A percentile compares a stretch with the other conserved stretches of the same genome.
Evolutionary conservation across 257 asterid genomes (phyloP).

Genomic region (Euphrasia confusa): DNA sequence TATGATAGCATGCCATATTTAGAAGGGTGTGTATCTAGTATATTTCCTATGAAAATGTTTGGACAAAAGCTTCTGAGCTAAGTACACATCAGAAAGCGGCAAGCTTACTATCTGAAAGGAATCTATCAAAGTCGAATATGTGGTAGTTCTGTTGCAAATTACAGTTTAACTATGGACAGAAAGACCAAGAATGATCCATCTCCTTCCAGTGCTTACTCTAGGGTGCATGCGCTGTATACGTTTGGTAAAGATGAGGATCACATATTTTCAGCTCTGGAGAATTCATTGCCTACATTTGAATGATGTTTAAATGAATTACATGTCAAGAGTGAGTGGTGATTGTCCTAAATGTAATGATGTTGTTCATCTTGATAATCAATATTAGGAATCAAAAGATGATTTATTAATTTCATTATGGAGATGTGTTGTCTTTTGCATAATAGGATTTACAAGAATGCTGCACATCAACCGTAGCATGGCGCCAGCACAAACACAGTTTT

Average conservation of each 20-base stretch:
- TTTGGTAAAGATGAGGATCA: slow-evolving; percentile 28
- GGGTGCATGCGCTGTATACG: slow-evolving; percentile 30
- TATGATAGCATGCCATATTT: slow-evolving; percentile 29
- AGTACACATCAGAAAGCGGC: slow-evolving; percentile 29
- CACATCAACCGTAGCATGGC: slow-evolving; percentile 63
- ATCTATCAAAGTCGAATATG: slow-evolving; percentile 31
- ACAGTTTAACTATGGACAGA: slow-evolving; percentile 18
- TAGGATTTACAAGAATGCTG: slow-evolving; percentile 47
- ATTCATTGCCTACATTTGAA: slow-evolving; percentile 27
- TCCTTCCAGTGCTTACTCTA: slow-evolving; percentile 38
- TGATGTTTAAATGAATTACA: slow-evolving; percentile 22
- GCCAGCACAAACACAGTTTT: slow-evolving; percentile 49
- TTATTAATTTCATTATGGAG: slow-evolving; percentile 12
- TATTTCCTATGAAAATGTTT: slow-evolving; percentile 24
- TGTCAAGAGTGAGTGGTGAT: slow-evolving; percentile 28
- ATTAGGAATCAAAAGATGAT: slow-evolving; percentile 31
- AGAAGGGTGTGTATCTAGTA: slow-evolving; percentile 28
- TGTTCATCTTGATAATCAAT: slow-evolving; percentile 24
- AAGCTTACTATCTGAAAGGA: slow-evolving; percentile 31
- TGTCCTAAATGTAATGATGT: slow-evolving; percentile 33
- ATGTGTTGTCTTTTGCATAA: slow-evolving; percentile 34
- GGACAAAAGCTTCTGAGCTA: slow-evolving; percentile 31
- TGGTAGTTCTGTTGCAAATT: slow-evolving; percentile 34
- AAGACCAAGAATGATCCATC: slow-evolving; percentile 26
- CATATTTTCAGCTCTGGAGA: slow-evolving; percentile 36